A percentile compares a stretch with the other conserved stretches of the same genome.
Conservation (phyloP, 2,329 filamentous ascomycete genomes). For the Monosporascus sp. region DNA sequence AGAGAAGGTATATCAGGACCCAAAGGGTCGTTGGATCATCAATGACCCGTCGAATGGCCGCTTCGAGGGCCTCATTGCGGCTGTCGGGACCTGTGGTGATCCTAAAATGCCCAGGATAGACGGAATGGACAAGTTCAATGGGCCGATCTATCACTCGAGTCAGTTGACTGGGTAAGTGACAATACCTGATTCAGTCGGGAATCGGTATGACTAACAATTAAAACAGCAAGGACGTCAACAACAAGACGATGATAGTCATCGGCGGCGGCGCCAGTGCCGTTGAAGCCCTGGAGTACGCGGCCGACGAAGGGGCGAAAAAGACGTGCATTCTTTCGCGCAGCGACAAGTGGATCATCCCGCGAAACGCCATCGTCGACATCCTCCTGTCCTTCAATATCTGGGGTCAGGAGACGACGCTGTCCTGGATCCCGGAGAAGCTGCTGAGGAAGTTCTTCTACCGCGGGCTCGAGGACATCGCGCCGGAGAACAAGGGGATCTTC, state of each 20-base stretch:
- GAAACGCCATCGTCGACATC: conserved; percentile 68
- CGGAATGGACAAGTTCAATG: conserved; percentile 67
- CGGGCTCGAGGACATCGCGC: conserved; percentile 69
- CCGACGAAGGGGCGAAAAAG: conserved; percentile 58
- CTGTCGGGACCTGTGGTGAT: conserved; percentile 75
- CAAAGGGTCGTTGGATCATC: conserved; percentile 68
- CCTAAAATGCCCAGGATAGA: conserved; percentile 66
- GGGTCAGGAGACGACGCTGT: conserved; percentile 68
- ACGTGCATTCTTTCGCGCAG: conserved; percentile 69
- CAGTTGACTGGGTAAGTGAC: conserved; percentile 54
- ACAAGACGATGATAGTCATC: conserved; percentile 70
- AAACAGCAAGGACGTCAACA: conserved; percentile 57
- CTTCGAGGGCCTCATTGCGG: conserved; percentile 75
- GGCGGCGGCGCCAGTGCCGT: conserved; percentile 78
- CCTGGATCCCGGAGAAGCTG: conserved; percentile 71
- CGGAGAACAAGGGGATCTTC: conserved; percentile 67
- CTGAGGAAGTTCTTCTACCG: conserved; percentile 78
- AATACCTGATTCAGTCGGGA: accelerated
- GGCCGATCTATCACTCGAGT: conserved; percentile 69
- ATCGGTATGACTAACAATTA: conserved; percentile 15
- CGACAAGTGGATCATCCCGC: conserved; percentile 84
- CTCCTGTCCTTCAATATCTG: conserved; percentile 74
- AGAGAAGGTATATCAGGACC: conserved; percentile 63
- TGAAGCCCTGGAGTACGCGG: conserved; percentile 76
- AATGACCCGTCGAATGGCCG: conserved; percentile 64